Percentiles rank a stretch among this genome's conserved stretches.
Evolutionary conservation across 1,284 basidiomycete species (phyloP).

Genomic region (Ceratobasidium sp.): DNA sequence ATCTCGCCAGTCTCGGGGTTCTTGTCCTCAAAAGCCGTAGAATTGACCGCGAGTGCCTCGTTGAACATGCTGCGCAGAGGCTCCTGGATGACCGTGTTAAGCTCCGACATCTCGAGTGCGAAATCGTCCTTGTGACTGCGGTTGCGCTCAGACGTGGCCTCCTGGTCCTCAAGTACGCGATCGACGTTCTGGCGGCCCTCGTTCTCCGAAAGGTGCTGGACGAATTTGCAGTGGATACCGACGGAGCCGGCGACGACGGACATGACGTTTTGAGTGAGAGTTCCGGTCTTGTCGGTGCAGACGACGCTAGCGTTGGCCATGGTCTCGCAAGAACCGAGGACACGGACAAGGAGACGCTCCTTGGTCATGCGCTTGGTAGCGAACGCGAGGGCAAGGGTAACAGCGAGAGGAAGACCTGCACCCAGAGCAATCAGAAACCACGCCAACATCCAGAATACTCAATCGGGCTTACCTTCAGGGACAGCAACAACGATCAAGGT

Average conservation of each 20-base stretch:
- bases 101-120: constrained; percentile 81
- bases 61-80: constrained; percentile 82
- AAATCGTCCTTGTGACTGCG: constrained; percentile 76
- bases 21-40: constrained; percentile 93
- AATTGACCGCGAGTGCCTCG: constrained; percentile 91
- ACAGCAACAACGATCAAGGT: constrained; percentile 97
- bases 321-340: constrained; percentile 96
- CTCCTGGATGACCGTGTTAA: constrained; percentile 75
- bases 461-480: constrained; percentile 78
- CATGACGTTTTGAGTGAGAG: constrained; percentile 96
- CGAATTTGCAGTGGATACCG: constrained; percentile 95
- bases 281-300: constrained; percentile 96
- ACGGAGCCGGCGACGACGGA: constrained; percentile 95
- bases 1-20: constrained; percentile 74
- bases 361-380: constrained; percentile 98
- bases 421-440: neutral
- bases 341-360: constrained; percentile 94
- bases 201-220: constrained; percentile 82
- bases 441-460: neutral
- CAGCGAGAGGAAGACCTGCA: constrained; percentile 91
- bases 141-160: constrained; percentile 50
- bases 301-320: constrained; percentile 98
- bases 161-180: constrained; percentile 54
- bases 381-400: constrained; percentile 95
- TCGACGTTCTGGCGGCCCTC: constrained; percentile 80